Conservation (phyloP, 345 rosid species). For the Brassica carinata region DNA sequence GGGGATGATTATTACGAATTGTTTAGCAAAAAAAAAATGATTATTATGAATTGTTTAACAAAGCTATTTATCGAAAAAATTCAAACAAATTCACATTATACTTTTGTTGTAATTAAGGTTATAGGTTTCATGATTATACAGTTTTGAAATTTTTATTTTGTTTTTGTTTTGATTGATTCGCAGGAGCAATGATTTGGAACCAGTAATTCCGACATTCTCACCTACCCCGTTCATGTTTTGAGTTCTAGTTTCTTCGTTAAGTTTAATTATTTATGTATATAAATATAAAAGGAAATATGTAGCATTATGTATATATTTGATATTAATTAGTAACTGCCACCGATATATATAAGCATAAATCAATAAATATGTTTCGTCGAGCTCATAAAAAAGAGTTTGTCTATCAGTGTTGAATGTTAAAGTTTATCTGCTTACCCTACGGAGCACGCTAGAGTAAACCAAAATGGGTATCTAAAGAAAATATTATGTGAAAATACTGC, state of each 20-base stretch:
- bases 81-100: not conserved
- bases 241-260: constrained; percentile 7
- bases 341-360: not conserved
- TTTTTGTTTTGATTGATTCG: not conserved
- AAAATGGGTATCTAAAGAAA: not conserved
- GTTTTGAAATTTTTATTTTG: not conserved
- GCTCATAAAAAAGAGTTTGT: not conserved
- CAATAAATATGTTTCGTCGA: not conserved
- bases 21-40: not conserved
- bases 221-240: constrained; percentile 67
- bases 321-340: not conserved
- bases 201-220: constrained; percentile 53
- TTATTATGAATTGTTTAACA: not conserved
- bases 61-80: not conserved
- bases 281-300: not conserved
- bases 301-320: not conserved
- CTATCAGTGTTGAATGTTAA: not conserved
- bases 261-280: constrained; percentile 5
- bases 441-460: not conserved
- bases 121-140: not conserved
- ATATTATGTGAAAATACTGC: not conserved
- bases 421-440: not conserved
- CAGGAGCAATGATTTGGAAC: constrained; percentile 42
- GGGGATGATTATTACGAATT: not conserved
- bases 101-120: not conserved